phyloP scores from a whole-genome alignment of 805 yeast genomes.

The Myxozyma mucilagina region DNA sequence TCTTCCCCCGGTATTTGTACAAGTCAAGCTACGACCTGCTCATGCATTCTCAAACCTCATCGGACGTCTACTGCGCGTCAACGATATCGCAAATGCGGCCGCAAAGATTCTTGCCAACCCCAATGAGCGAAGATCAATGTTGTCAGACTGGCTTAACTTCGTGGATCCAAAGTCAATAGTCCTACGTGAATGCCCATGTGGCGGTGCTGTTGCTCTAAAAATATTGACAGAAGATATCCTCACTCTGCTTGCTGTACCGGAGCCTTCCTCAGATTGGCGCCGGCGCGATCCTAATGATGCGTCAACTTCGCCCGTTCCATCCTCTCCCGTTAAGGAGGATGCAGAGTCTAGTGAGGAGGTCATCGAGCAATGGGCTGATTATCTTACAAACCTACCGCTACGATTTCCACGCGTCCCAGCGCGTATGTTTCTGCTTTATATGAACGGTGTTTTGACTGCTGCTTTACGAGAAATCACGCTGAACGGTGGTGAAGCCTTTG shows the following conservation, averaged over 20 bases:
- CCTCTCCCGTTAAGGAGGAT: constrained; percentile 2
- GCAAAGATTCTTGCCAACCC: constrained; percentile 48
- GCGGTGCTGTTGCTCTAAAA: constrained; percentile 31
- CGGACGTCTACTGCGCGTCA: constrained; percentile 55
- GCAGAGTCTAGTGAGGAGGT: constrained; percentile 31
- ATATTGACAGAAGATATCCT: constrained; percentile 38
- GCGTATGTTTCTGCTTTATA: constrained; percentile 54
- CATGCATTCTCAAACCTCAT: constrained; percentile 55
- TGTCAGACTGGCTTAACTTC: constrained; percentile 55
- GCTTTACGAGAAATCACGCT: constrained; percentile 63
- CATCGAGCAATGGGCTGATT: constrained; percentile 44
- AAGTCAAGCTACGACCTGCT: constrained; percentile 56
- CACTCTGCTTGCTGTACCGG: constrained; percentile 31
- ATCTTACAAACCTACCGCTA: constrained; percentile 47
- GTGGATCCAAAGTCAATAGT: constrained; percentile 52
- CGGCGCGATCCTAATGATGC: constrained; percentile 3
- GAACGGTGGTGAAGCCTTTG: constrained; percentile 59
- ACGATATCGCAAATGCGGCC: constrained; percentile 55
- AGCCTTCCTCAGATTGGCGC: not conserved
- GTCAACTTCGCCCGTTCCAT: constrained; percentile 7
- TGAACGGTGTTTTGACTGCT: constrained; percentile 56
- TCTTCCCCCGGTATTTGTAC: constrained; percentile 54
- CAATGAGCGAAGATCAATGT: constrained; percentile 53
- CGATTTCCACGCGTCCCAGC: constrained; percentile 56
- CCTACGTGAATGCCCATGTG: constrained; percentile 55